Base-by-base conservation (phyloP, 1,284 basidiomycete genomes). In the Cryptococcus deneoformans region DNA sequence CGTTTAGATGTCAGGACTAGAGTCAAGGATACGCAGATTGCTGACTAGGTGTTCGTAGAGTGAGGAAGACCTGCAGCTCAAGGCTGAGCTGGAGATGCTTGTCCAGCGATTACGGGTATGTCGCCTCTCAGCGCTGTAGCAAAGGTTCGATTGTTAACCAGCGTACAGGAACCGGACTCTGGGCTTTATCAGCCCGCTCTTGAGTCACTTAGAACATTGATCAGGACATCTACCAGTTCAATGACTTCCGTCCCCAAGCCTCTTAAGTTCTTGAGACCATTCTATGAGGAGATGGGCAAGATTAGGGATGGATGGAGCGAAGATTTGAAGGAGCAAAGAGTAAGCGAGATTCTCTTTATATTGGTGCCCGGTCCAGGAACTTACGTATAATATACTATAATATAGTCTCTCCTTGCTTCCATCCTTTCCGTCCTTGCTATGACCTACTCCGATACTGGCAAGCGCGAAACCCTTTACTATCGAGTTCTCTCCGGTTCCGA, bases 221-320 rank as follows among this genome's bases (percentile, higher is more conserved):
- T 99, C 70, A 83, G 92, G 70, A 98, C 96, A 4, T 94, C 93
- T 24, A 99, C 96, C 4, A 95, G 92, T 20, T 98, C 93, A 6
- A 98, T 99, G 95, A 99, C 96, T n/a, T 95, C 92, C 12, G 96
- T 99, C 11, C 96, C 96, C 3, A 99, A 99, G 81, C 96, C 96
- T 39, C 85, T 99, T 63, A 99, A 99, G 79, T 99, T 99, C 80
- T 84, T 99, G 50, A 87, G 94, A 60, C 95, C 94, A 35, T 89
- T 94, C 73, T 99, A 96, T 76, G 89, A 89, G 45, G 89, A 88
- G 62, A 83, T 99, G 54, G 90, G 93, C 75, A 79, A 80, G 40
- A 80, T 95, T 20, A 89, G 92, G 76, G 88, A 90, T 60, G 82
- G 83, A 49, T 97, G 92, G 92, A 71, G 84, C 8, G 63, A 64